Evolutionary conservation across 192 early-diverging fungal species (phyloP).

Genomic region (Coemansia nantahalensis): DNA sequence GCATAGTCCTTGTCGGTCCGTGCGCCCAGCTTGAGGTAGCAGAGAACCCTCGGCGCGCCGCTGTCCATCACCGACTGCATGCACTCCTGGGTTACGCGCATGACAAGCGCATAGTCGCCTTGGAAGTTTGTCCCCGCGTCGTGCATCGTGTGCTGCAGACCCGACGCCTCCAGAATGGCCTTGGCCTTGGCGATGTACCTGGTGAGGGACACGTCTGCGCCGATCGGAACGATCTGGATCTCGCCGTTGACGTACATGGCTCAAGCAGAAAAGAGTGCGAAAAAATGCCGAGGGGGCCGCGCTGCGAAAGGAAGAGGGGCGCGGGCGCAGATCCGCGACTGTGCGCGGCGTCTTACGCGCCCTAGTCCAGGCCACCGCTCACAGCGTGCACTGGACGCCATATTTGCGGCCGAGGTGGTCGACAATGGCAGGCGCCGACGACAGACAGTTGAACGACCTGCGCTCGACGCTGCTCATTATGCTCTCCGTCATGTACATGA

Average conservation of each 20-base stretch:
- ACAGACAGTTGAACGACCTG: constrained; percentile 83
- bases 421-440: constrained; percentile 71
- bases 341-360: no score
- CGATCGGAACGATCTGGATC: constrained; percentile 45
- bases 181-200: constrained; percentile 44
- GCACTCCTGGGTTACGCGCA: constrained; percentile 29
- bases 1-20: constrained; percentile 46
- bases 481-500: constrained; percentile 93
- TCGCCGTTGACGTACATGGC: constrained; percentile 47
- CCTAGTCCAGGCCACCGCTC: background rate
- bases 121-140: constrained; percentile 50
- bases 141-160: constrained; percentile 49
- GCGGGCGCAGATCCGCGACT: background rate
- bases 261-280: background rate
- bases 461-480: constrained; percentile 70
- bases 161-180: constrained; percentile 32
- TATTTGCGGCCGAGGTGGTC: constrained; percentile 72
- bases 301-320: no score
- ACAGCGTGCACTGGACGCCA: constrained; percentile 21
- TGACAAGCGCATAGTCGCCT: constrained; percentile 42
- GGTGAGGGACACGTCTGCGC: constrained; percentile 34
- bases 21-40: constrained; percentile 44
- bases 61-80: constrained; percentile 47
- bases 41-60: constrained; percentile 43
- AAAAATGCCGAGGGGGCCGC: no score